Evolutionary conservation across 257 asterid species (phyloP).

Genomic region (Cynanchum wilfordii): DNA sequence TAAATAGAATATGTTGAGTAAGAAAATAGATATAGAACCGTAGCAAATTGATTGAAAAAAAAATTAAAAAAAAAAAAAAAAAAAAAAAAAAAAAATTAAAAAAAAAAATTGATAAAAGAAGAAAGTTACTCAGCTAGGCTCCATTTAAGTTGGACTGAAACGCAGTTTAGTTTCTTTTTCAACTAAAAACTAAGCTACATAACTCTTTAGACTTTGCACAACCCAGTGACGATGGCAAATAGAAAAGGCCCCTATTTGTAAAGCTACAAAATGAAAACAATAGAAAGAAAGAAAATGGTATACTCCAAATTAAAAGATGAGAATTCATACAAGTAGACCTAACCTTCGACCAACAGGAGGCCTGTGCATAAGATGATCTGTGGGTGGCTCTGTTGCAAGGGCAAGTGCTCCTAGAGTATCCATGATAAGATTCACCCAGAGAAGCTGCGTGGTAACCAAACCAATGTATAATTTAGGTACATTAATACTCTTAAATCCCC

Average conservation of each 20-base stretch:
- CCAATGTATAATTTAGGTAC: neutral
- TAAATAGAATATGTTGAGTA: too few species aligned
- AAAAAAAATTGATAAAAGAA: neutral
- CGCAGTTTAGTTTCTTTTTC: too few species aligned
- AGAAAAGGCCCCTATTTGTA: neutral
- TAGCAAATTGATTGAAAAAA: neutral
- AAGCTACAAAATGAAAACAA: neutral
- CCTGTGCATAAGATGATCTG: slow-evolving; percentile 87
- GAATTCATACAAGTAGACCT: slow-evolving; percentile 15
- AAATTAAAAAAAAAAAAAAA: too few species aligned
- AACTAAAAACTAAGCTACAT: neutral
- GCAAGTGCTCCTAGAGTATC: slow-evolving; percentile 99
- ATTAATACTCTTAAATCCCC: neutral
- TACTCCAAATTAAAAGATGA: neutral
- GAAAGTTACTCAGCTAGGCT: neutral
- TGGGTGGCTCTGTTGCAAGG: slow-evolving; percentile 92
- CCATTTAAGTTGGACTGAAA: neutral
- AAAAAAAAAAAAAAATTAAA: too few species aligned
- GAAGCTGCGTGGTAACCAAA: slow-evolving; percentile 53
- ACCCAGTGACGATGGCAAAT: neutral
- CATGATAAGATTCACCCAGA: slow-evolving; percentile 98
- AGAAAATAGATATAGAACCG: too few species aligned
- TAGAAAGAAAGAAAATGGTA: neutral
- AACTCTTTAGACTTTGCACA: neutral
- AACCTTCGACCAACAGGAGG: slow-evolving; percentile 96